phyloP scores from a whole-genome alignment of 176 grass and related monocot species.

The Raddia guianensis region DNA sequence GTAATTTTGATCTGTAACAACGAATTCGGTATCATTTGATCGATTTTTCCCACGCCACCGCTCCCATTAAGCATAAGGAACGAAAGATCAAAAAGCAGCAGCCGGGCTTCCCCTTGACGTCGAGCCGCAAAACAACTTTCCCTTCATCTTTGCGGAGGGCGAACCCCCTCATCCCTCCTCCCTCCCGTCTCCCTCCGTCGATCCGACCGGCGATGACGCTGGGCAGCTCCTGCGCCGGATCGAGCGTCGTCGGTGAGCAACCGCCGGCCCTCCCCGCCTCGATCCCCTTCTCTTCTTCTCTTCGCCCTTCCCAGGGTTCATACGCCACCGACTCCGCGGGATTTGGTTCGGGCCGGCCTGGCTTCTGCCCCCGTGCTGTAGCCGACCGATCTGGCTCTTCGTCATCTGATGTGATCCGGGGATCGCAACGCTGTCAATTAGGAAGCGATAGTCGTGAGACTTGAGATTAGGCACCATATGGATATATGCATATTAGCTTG shows the following conservation, averaged over 20 bases:
- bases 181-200: neutral
- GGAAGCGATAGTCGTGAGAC: neutral
- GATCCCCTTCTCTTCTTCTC: neutral
- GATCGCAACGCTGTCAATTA: neutral
- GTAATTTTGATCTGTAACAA: too few relatives aligned
- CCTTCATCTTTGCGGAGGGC: neutral
- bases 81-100: neutral
- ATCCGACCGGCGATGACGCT: slow-evolving; percentile 53
- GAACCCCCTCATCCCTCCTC: neutral
- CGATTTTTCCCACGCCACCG: neutral
- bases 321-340: neutral
- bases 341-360: neutral
- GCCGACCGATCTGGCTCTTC: neutral
- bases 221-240: slow-evolving; percentile 73
- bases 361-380: neutral
- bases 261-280: neutral
- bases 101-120: slow-evolving; percentile 24
- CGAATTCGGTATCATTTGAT: too few relatives aligned
- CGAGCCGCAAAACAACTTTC: slow-evolving; percentile 32
- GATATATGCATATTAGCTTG: neutral
- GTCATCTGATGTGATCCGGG: neutral
- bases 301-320: neutral
- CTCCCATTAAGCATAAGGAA: neutral
- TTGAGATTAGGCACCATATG: neutral
- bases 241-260: slow-evolving; percentile 73